Evolutionary conservation across 305 asterid species (phyloP).

Genomic region (Rubia peregrina): DNA sequence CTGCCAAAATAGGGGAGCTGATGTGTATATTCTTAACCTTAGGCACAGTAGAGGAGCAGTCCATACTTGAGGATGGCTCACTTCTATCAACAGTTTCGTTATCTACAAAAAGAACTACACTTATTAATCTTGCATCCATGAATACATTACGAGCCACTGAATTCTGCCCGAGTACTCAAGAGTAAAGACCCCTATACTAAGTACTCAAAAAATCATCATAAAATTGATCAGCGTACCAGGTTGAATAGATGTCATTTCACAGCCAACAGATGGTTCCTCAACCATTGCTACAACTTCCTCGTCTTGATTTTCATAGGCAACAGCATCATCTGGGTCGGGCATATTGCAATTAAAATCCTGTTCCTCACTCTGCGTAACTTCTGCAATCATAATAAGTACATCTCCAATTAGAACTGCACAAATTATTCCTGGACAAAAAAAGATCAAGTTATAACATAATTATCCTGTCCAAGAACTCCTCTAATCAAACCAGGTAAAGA

Average conservation of each 20-base stretch:
- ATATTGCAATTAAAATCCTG: slow-evolving; percentile 59
- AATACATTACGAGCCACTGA: background rate
- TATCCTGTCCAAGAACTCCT: background rate
- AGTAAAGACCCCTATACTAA: background rate
- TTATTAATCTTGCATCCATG: background rate
- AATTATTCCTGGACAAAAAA: background rate
- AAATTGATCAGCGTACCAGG: background rate
- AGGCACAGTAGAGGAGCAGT: slow-evolving; percentile 43
- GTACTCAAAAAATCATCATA: background rate
- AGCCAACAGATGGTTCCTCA: slow-evolving; percentile 56
- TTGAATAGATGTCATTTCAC: background rate
- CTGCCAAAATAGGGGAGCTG: slow-evolving; percentile 87
- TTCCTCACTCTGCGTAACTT: slow-evolving; percentile 66
- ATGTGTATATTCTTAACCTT: slow-evolving; percentile 71
- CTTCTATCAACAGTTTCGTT: slow-evolving; percentile 70
- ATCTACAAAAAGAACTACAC: slow-evolving; percentile 26
- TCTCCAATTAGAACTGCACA: background rate
- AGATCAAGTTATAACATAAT: background rate
- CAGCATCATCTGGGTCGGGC: slow-evolving; percentile 58
- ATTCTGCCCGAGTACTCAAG: background rate
- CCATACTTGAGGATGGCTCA: slow-evolving; percentile 58
- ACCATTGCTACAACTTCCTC: slow-evolving; percentile 70
- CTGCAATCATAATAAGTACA: slow-evolving; percentile 35
- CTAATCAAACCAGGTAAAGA: background rate
- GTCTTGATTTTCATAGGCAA: slow-evolving; percentile 41